Evolutionary conservation across 768 basidiomycete genomes (phyloP).

Genomic region (Boletus vinaceobasis): DNA sequence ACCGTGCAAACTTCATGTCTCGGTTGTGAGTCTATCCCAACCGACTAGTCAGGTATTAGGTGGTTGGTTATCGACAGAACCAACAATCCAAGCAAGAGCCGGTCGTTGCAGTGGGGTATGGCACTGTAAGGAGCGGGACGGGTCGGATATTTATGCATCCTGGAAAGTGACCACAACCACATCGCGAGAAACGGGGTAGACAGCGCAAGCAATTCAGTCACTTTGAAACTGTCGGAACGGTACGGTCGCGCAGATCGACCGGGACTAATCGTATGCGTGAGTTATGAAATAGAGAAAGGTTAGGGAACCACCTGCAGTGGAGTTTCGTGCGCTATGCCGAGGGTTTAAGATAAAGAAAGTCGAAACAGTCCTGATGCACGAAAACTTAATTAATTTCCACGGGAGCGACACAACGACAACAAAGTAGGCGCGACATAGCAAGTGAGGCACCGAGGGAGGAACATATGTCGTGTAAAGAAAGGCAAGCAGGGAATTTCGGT

Average conservation of each 20-base stretch:
- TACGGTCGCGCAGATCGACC: constrained; percentile 2
- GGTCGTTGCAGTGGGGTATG: background rate
- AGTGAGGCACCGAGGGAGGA: no score
- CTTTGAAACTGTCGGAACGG: constrained; percentile 11
- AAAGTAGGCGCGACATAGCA: no score
- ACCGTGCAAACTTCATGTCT: constrained; percentile 62
- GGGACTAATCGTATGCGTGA: background rate
- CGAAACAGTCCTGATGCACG: background rate
- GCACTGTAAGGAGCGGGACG: constrained; percentile 5
- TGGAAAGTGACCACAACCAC: background rate
- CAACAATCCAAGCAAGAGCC: background rate
- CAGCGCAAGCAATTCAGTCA: constrained; percentile 2
- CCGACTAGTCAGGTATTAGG: background rate
- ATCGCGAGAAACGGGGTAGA: background rate
- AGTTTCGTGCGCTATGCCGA: background rate
- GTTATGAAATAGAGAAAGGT: background rate
- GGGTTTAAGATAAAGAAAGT: background rate
- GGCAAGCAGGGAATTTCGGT: no score
- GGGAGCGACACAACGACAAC: background rate
- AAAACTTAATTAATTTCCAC: background rate
- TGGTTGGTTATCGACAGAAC: background rate
- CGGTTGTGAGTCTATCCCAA: background rate
- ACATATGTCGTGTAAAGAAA: no score
- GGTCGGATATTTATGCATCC: constrained; percentile 11
- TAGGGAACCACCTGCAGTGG: background rate